Conservation (phyloP, 2,329 filamentous ascomycete genomes). For the Fusarium siculi region DNA sequence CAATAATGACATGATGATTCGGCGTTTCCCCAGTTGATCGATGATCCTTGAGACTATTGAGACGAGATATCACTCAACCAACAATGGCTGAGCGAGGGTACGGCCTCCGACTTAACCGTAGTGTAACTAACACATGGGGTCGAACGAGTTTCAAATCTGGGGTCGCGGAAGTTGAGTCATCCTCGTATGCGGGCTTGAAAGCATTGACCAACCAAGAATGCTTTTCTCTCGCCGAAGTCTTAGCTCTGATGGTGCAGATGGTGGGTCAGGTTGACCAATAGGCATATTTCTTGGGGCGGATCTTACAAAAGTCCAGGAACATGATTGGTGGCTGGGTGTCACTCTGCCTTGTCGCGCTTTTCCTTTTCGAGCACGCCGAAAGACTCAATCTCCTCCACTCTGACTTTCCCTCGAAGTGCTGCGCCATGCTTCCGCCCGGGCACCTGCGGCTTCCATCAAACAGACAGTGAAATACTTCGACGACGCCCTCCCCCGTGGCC, state of each 20-base stretch:
- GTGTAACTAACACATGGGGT: not conserved
- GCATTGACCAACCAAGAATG: slow-evolving; percentile 50
- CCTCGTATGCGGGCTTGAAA: slow-evolving; percentile 28
- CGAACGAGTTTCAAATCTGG: slow-evolving; percentile 39
- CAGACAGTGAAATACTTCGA: slow-evolving; percentile 50
- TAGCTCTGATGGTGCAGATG: slow-evolving; percentile 40
- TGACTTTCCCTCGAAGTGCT: slow-evolving; percentile 36
- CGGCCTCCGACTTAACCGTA: not conserved
- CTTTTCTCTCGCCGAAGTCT: slow-evolving; percentile 50
- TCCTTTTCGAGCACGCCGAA: slow-evolving; percentile 57
- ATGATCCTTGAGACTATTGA: not conserved
- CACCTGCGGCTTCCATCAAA: slow-evolving; percentile 36
- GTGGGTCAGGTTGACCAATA: slow-evolving; percentile 47
- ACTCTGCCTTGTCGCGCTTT: slow-evolving; percentile 44
- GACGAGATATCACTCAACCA: not conserved
- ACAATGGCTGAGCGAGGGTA: not conserved
- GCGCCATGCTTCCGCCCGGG: slow-evolving; percentile 43
- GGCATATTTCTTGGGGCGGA: not conserved
- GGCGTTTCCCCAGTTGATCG: not conserved
- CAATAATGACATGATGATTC: slow-evolving; percentile 3
- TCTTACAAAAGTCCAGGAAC: not conserved
- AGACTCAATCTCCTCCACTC: slow-evolving; percentile 50
- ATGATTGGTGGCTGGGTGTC: slow-evolving; percentile 44
- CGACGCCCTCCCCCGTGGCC: slow-evolving; percentile 48
- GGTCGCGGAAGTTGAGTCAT: slow-evolving; percentile 48